Base-by-base conservation (phyloP, 2,329 filamentous ascomycete genomes). In the Ascosphaera apis region DNA sequence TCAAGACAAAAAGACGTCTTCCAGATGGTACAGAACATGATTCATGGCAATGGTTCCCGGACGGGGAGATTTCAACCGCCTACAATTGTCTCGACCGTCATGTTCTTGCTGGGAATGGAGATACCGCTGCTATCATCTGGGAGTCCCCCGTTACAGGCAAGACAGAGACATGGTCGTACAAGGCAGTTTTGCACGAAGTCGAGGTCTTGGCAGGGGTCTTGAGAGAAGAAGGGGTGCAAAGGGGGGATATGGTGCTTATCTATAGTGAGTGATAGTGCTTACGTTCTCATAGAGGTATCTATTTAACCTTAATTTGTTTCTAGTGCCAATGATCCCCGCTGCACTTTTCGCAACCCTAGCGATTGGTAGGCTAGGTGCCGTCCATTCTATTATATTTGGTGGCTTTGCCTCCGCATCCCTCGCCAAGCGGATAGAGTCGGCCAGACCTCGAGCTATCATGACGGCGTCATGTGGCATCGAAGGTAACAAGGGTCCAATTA, bases 401-500 rank as follows among this genome's bases (percentile, higher is more conserved):
- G 84, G 86, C 0, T 95, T 95, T 51, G 82, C 81, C 0, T 65
- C 83, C 0, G 62, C 66, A 7, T 79, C 83, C 3, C 63, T 93
- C 32, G 81, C 83, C 1, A 84, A 93, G 56, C 69, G 84, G 17
- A 91, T 95, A 44, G 82, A 91, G 35, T 77, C 79, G 0, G 81
- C 77, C 5, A 67, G 67, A 23, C 81, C 84, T 5, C 68, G 69
- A 6, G 72, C 68, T 7, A 71, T 93, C 34, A 67, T 93, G 51
- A 92, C 84, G 0, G 83, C 84, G 0, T 91, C 81, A 6, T 93
- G 84, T 53, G 84, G 84, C 23, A 84, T 93, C 38, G 84, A 93
- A 46, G 84, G 83, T 3, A 63, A 63, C 36, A 91, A 91, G 53
- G 76, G 77, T 1, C 74, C 82, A 1, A 65, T 80, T 40, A 58